A percentile compares a stretch with the other conserved stretches of the same genome.
Evolutionary conservation across 768 basidiomycete genomes (phyloP).

Genomic region (Daedaleopsis nitida): DNA sequence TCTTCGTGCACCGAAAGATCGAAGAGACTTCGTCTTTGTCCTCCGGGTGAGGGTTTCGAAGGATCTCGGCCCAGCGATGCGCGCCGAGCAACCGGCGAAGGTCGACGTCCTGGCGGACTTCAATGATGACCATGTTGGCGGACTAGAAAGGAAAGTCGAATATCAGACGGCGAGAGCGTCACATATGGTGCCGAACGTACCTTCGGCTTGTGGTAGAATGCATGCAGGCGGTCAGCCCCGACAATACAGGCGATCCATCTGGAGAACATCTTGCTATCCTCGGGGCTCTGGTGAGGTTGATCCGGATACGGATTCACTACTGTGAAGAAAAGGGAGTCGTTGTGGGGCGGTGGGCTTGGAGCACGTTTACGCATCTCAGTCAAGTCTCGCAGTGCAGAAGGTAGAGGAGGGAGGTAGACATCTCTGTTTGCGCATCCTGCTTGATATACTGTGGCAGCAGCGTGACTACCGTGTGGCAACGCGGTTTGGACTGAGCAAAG

Average conservation of each 20-base stretch:
- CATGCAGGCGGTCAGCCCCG: constrained; percentile 38
- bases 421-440: neutral
- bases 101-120: constrained; percentile 36
- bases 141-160: constrained; percentile 31
- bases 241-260: constrained; percentile 48
- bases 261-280: constrained; percentile 41
- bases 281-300: constrained; percentile 41
- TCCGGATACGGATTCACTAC: constrained; percentile 48
- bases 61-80: constrained; percentile 45
- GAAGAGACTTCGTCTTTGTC: constrained; percentile 32
- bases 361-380: constrained; percentile 36
- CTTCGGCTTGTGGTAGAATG: constrained; percentile 47
- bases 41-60: constrained; percentile 32
- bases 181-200: constrained; percentile 27
- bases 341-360: constrained; percentile 39
- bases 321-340: constrained; percentile 46
- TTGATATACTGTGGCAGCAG: neutral
- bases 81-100: constrained; percentile 42
- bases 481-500: too few relatives aligned
- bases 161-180: neutral
- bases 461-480: neutral
- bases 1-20: constrained; percentile 43
- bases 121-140: constrained; percentile 47
- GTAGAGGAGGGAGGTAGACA: neutral
- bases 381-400: too few relatives aligned